These are phyloP conservation scores for Cryptococcus wingfieldii DNA, from an alignment of 1,284 basidiomycete genomes.

Conservation along the genomic window DNA sequence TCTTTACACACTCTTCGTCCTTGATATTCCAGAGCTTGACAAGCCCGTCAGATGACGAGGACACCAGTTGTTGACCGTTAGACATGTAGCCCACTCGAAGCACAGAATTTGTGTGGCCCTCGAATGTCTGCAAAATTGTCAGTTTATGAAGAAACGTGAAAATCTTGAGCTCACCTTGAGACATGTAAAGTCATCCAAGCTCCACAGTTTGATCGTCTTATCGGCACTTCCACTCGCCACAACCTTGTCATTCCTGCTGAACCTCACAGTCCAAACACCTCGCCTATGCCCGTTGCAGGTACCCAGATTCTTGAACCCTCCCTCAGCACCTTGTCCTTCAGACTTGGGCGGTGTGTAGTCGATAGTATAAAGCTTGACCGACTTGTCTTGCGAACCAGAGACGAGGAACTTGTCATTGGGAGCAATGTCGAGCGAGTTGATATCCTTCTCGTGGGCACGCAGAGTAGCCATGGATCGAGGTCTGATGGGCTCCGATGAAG, in stretches of 20 bases:
- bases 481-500: constrained; percentile 46
- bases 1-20: constrained; percentile 79
- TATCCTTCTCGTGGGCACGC: constrained; percentile 96
- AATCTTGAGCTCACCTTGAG: constrained; percentile 57
- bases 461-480: constrained; percentile 81
- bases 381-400: constrained; percentile 93
- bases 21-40: constrained; percentile 93
- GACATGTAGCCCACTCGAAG: constrained; percentile 85
- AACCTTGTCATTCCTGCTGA: constrained; percentile 75
- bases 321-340: constrained; percentile 27
- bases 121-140: constrained; percentile 64
- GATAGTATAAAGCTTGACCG: constrained; percentile 84
- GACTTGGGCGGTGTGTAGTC: constrained; percentile 53
- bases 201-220: constrained; percentile 91
- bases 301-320: constrained; percentile 67
- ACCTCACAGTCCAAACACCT: constrained; percentile 92
- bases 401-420: constrained; percentile 85
- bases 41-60: constrained; percentile 85
- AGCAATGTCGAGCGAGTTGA: constrained; percentile 90
- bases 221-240: constrained; percentile 93
- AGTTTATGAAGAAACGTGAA: constrained; percentile 4
- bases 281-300: constrained; percentile 94
- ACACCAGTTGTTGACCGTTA: constrained; percentile 77
- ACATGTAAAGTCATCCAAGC: constrained; percentile 81
- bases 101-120: constrained; percentile 97